A percentile compares a stretch with the other conserved stretches of the same genome.
phyloP scores from a whole-genome alignment of 2,329 filamentous ascomycete genomes.

The Xylaria sp. region DNA sequence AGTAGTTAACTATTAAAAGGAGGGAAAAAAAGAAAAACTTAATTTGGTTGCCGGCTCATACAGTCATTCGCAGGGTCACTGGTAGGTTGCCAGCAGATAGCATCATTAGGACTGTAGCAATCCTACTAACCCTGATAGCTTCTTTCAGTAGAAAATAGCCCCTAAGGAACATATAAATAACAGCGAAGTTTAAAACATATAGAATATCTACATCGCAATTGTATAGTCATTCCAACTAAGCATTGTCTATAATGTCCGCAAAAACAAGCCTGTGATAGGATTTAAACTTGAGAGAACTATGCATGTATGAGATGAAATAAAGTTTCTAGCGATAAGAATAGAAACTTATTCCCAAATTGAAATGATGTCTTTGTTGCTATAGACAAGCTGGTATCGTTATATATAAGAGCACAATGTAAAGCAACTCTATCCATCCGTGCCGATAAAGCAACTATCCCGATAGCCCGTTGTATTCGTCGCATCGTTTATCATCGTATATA shows the following conservation, averaged over 20 bases:
- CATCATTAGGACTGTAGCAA: no score
- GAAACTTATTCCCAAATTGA: background rate
- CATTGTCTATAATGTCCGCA: background rate
- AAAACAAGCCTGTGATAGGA: background rate
- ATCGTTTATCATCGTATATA: conserved; percentile 11
- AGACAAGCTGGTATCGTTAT: background rate
- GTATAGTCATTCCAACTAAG: background rate
- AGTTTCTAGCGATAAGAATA: background rate
- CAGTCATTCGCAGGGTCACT: no score
- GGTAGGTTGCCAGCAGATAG: no score
- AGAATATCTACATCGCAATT: background rate
- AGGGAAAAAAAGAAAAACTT: no score
- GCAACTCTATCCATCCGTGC: background rate
- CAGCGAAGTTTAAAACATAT: background rate
- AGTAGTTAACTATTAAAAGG: no score
- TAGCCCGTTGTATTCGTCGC: background rate
- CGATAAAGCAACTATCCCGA: background rate
- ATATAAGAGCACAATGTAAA: background rate
- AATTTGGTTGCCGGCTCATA: no score
- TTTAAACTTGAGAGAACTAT: background rate
- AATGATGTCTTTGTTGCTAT: background rate
- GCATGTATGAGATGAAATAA: background rate
- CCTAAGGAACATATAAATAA: background rate
- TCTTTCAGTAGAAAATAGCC: background rate
- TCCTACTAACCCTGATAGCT: background rate